Conservation (phyloP, 1,284 basidiomycete species). For the Ceratobasidium sp. region DNA sequence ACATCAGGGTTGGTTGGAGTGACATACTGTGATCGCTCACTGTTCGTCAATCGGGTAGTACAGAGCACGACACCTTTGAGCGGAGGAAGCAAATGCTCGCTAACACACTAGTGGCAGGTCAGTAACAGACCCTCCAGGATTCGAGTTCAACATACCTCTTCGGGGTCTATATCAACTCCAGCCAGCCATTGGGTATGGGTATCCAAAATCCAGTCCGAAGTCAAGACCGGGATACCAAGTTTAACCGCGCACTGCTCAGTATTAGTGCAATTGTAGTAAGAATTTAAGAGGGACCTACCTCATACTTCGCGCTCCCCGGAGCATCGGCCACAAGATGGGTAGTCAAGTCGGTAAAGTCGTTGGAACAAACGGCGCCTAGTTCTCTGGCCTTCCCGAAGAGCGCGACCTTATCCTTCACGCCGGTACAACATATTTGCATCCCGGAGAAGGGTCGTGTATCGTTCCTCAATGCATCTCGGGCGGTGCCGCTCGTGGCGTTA, state of each 20-base stretch:
- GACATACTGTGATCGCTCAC: constrained; percentile 26
- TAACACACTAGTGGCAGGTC: constrained; percentile 40
- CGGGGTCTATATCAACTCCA: constrained; percentile 45
- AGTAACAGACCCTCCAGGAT: constrained; percentile 1
- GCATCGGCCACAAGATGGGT: constrained; percentile 48
- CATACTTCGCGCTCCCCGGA: constrained; percentile 47
- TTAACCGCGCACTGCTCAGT: constrained; percentile 45
- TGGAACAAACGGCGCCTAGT: constrained; percentile 43
- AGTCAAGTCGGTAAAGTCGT: constrained; percentile 46
- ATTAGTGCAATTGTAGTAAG: not conserved
- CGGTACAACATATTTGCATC: constrained; percentile 44
- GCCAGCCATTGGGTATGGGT: constrained; percentile 45
- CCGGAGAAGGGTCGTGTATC: constrained; percentile 43
- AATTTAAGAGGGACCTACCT: constrained; percentile 36
- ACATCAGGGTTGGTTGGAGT: not conserved
- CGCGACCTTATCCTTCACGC: constrained; percentile 44
- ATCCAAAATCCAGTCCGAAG: constrained; percentile 46
- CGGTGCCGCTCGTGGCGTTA: constrained; percentile 1
- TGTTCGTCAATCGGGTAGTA: constrained; percentile 44
- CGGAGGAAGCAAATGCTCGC: constrained; percentile 43
- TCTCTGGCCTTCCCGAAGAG: constrained; percentile 41
- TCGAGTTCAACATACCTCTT: constrained; percentile 36
- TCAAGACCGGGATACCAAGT: constrained; percentile 45
- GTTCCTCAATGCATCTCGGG: constrained; percentile 8
- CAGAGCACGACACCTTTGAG: constrained; percentile 46